Conservation (phyloP, 768 basidiomycete species). For the Daedaleopsis nitida region DNA sequence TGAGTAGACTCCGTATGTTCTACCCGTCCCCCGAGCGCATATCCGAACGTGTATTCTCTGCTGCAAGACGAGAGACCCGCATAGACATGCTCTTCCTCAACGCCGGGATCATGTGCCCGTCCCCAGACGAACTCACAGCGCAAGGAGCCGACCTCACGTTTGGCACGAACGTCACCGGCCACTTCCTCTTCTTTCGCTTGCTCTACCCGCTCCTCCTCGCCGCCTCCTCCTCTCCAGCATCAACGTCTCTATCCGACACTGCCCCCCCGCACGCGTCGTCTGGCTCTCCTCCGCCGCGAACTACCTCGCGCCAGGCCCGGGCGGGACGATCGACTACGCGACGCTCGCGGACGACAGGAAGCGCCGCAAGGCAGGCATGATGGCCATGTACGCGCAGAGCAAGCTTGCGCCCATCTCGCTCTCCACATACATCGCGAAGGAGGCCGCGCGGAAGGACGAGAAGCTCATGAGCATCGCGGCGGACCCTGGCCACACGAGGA, state of each 20-base stretch:
- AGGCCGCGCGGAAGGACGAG: conserved; percentile 42
- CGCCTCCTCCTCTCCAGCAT: background rate
- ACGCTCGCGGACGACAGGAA: conserved; percentile 31
- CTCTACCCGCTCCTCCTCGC: conserved; percentile 46
- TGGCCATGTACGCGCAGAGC: conserved; percentile 29
- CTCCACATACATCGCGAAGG: conserved; percentile 44
- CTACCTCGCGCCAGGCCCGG: conserved; percentile 6
- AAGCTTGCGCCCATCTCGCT: conserved; percentile 49
- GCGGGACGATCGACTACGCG: conserved; percentile 39
- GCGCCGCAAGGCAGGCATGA: conserved; percentile 16
- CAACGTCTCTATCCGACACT: too few species aligned
- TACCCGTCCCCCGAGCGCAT: too few species aligned
- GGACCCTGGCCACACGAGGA: conserved; percentile 42
- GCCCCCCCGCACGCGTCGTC: conserved; percentile 38
- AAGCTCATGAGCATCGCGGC: conserved; percentile 48
- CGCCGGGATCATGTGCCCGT: conserved; percentile 48
- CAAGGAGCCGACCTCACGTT: conserved; percentile 58
- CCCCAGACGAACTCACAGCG: conserved; percentile 39
- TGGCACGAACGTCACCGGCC: conserved; percentile 55
- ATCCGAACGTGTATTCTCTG: background rate
- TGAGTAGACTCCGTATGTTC: conserved; percentile 14
- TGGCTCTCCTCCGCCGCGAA: conserved; percentile 43
- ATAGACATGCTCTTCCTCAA: conserved; percentile 53
- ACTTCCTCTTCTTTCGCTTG: conserved; percentile 23
- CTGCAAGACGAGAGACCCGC: conserved; percentile 41